A percentile compares a stretch with the other conserved stretches of the same genome.
Conservation (phyloP, 2,329 filamentous ascomycete genomes). For the Dryadomyces sulphureus region DNA sequence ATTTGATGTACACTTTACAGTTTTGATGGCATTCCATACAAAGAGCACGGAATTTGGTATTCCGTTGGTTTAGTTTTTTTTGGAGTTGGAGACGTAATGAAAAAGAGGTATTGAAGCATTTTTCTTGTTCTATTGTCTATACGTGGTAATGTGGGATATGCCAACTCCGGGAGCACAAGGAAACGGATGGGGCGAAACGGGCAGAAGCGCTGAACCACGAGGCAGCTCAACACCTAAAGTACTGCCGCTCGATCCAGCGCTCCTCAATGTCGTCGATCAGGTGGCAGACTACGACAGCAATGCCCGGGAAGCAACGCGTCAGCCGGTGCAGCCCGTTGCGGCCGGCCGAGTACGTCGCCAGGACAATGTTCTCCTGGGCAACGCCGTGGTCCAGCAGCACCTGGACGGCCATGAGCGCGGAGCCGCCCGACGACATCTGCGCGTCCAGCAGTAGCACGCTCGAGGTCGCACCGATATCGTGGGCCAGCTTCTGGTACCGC, state of each 20-base stretch:
- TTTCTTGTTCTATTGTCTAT: neutral
- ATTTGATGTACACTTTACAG: conserved; percentile 16
- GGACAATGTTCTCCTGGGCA: conserved; percentile 66
- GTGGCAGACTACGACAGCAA: conserved; percentile 74
- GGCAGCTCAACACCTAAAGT: conserved; percentile 76
- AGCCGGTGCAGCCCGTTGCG: conserved; percentile 71
- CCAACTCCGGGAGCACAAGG: neutral
- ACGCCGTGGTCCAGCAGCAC: conserved; percentile 94
- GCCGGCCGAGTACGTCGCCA: conserved; percentile 86
- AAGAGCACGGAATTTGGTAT: neutral
- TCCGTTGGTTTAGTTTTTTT: neutral
- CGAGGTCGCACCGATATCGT: conserved; percentile 57
- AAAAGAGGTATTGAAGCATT: too few relatives aligned
- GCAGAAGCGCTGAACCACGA: neutral
- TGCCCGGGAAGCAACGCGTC: conserved; percentile 74
- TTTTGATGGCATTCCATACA: neutral
- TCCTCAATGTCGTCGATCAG: conserved; percentile 71
- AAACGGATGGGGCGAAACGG: neutral
- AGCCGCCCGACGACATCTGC: conserved; percentile 86
- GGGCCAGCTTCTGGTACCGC: conserved; percentile 72
- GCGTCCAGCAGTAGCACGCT: conserved; percentile 72
- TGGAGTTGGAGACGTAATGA: neutral
- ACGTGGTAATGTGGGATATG: neutral
- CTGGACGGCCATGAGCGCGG: conserved; percentile 82
- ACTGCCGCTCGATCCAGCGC: conserved; percentile 79